These are phyloP conservation scores for Claviceps digitariae DNA, from an alignment of 2,329 filamentous ascomycete genomes.

Conservation along the genomic window DNA sequence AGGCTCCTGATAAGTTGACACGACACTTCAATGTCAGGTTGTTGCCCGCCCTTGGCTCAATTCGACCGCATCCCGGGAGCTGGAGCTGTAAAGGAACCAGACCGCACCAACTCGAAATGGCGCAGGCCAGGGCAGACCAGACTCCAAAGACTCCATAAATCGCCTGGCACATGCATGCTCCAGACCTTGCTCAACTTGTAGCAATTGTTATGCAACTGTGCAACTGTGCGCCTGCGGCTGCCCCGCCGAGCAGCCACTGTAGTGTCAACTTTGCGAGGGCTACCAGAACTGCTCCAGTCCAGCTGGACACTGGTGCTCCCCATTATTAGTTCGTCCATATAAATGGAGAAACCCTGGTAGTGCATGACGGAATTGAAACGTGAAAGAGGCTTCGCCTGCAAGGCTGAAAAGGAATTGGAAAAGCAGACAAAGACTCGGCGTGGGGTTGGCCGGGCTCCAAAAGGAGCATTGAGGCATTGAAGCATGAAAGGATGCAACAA, in stretches of 20 bases:
- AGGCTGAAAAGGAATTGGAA: neutral
- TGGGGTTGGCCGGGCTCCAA: neutral
- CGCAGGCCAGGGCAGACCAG: neutral
- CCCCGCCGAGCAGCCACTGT: neutral
- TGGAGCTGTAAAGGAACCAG: neutral
- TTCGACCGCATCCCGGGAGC: neutral
- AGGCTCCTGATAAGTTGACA: neutral
- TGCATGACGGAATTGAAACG: neutral
- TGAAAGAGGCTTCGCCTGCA: neutral
- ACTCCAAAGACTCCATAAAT: neutral
- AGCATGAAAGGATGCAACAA: neutral
- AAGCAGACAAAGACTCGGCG: neutral
- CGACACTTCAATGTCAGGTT: neutral
- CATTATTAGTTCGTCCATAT: neutral
- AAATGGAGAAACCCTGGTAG: neutral
- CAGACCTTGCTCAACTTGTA: neutral
- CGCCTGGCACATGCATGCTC: neutral
- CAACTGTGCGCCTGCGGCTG: neutral
- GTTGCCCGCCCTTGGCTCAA: neutral
- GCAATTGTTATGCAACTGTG: too few relatives aligned
- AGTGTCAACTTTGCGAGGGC: neutral
- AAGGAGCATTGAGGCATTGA: neutral
- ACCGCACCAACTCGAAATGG: neutral
- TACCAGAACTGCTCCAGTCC: neutral
- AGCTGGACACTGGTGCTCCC: neutral